Percentiles rank a stretch among this genome's conserved stretches.
Conservation (phyloP, 2,329 filamentous ascomycete species). For the Verticillium nonalfalfae region DNA sequence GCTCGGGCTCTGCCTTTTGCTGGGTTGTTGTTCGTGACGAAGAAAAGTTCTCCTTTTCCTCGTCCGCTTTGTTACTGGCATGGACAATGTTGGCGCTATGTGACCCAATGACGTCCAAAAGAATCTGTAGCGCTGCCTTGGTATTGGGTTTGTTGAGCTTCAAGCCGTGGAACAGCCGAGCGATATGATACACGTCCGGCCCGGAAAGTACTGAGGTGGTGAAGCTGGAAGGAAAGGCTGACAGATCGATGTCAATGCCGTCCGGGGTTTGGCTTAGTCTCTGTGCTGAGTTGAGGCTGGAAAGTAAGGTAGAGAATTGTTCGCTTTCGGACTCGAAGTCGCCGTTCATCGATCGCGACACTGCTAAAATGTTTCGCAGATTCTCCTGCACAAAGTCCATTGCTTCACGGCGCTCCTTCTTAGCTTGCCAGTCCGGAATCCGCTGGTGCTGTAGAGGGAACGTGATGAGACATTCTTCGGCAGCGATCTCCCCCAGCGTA, state of each 20-base stretch:
- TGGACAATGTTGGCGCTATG: slow-evolving; percentile 8
- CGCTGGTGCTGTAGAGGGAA: slow-evolving; percentile 16
- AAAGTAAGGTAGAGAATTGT: neutral
- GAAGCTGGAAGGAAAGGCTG: slow-evolving; percentile 5
- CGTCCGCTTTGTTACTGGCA: slow-evolving; percentile 2
- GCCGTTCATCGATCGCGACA: slow-evolving; percentile 30
- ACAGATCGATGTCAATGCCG: neutral
- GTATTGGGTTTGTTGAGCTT: neutral
- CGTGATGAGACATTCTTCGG: slow-evolving; percentile 30
- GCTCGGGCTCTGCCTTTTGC: slow-evolving; percentile 9
- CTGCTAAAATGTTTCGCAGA: slow-evolving; percentile 37
- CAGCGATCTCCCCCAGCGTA: slow-evolving; percentile 30
- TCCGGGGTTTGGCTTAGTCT: neutral
- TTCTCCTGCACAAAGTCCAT: slow-evolving; percentile 38
- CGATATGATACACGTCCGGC: slow-evolving; percentile 31
- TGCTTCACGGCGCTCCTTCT: slow-evolving; percentile 14
- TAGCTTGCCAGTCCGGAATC: slow-evolving; percentile 1
- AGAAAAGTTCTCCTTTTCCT: slow-evolving; percentile 13
- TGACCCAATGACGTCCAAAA: slow-evolving; percentile 13
- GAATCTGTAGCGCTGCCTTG: slow-evolving; percentile 3
- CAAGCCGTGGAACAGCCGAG: slow-evolving; percentile 15
- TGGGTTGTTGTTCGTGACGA: slow-evolving; percentile 3
- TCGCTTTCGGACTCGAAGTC: slow-evolving; percentile 7
- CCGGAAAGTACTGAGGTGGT: slow-evolving; percentile 25
- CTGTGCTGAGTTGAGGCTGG: neutral